phyloP scores from a whole-genome alignment of 345 rosid species.

The Pistacia integerrima region DNA sequence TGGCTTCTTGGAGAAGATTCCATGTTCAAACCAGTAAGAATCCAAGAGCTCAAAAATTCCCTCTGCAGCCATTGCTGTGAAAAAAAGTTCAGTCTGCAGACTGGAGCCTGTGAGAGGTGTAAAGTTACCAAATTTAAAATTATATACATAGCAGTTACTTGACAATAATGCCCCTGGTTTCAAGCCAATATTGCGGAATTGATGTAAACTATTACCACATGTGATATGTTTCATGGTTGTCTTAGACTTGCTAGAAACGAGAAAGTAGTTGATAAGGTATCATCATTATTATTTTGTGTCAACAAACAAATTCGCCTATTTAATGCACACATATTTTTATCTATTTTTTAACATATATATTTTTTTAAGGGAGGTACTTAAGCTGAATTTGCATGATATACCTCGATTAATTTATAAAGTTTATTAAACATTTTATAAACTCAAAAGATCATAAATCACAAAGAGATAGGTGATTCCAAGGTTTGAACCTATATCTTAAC shows the following conservation, averaged over 20 bases:
- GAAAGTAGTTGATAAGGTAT: neutral
- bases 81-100: neutral
- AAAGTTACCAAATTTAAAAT: too few relatives aligned
- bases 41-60: slow-evolving; percentile 44
- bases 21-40: slow-evolving; percentile 49
- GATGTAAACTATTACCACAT: neutral
- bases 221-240: neutral
- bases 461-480: too few relatives aligned
- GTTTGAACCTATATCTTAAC: too few relatives aligned
- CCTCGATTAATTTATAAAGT: too few relatives aligned
- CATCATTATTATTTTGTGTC: neutral
- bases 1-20: slow-evolving; percentile 30
- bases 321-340: too few relatives aligned
- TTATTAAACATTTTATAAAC: too few relatives aligned
- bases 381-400: too few relatives aligned
- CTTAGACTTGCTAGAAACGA: too few relatives aligned
- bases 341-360: too few relatives aligned
- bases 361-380: too few relatives aligned
- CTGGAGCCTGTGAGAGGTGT: neutral
- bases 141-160: neutral
- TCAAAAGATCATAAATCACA: too few relatives aligned
- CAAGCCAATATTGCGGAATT: slow-evolving; percentile 4
- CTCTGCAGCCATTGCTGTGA: slow-evolving; percentile 34
- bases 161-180: slow-evolving; percentile 25
- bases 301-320: too few relatives aligned